Evolutionary conservation across 2,329 filamentous ascomycete species (phyloP).

Genomic region (Xylaria sp.): DNA sequence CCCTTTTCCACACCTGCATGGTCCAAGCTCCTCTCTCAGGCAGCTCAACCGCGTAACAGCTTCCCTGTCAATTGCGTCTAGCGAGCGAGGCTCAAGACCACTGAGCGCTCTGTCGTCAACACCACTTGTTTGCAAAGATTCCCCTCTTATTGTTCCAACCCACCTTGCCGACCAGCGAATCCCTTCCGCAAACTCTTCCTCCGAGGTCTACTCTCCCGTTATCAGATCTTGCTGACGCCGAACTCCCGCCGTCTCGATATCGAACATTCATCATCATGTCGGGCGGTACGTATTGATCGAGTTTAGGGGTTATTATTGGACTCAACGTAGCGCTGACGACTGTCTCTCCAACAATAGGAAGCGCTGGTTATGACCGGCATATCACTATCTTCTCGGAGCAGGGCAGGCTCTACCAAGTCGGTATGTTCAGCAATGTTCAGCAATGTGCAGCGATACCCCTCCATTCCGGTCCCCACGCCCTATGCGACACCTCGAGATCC

Average conservation of each 20-base stretch:
- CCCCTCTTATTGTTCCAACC: slow-evolving; percentile 16
- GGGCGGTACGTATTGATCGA: slow-evolving; percentile 49
- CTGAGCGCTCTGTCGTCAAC: slow-evolving; percentile 31
- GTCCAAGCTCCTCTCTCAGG: slow-evolving; percentile 42
- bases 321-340: slow-evolving; percentile 43
- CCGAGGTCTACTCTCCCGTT: not conserved
- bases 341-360: slow-evolving; percentile 65
- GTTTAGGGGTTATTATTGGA: slow-evolving; percentile 23
- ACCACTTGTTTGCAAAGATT: slow-evolving; percentile 15
- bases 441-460: slow-evolving; percentile 26
- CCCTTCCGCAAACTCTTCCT: not conserved
- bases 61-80: slow-evolving; percentile 29
- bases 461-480: slow-evolving; percentile 29
- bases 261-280: slow-evolving; percentile 58
- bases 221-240: slow-evolving; percentile 16
- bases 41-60: slow-evolving; percentile 44
- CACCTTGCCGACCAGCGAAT: slow-evolving; percentile 2
- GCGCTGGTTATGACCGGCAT: slow-evolving; percentile 95
- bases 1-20: no score
- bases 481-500: slow-evolving; percentile 21
- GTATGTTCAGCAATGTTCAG: slow-evolving; percentile 71
- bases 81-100: slow-evolving; percentile 31
- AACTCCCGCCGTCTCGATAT: slow-evolving; percentile 23
- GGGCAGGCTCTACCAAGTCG: slow-evolving; percentile 98
- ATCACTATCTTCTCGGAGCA: slow-evolving; percentile 99